Evolutionary conservation across 2,329 filamentous ascomycete species (phyloP), one percentile per base, ranked within the genome.

Genomic region (Sclerotinia spermophila): DNA sequence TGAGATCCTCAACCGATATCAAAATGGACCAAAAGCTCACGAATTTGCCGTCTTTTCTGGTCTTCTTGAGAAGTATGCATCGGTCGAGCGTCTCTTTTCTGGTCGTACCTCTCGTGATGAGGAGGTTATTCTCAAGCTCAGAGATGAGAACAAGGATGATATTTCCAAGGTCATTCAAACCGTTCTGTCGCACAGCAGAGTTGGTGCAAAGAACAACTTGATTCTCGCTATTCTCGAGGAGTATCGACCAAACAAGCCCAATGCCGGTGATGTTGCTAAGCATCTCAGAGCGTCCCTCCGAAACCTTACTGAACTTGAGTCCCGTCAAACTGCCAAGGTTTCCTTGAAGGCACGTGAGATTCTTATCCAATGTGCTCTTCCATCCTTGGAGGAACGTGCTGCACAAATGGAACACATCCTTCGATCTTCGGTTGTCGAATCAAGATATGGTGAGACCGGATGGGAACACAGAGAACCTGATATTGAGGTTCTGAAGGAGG

Each of bases 351-450:
- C 96, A 60, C 92, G 96, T 79, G 96, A 99, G 84, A 91, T 98
- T 67, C 90, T 99, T 78, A 99, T 99, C 74, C 96, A 98, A 82
- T 97, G 94, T 80, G 94, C 96, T 68, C 87, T 99, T 80, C 96
- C 96, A 27, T 99, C 96, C 4, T 86, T 99, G 30, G 96, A 98
- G 82, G 96, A 99, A 86, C 91, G 96, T 76, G 92, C 92, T 38
- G 88, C 91, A 10, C 96, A 99, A 84, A 97, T 99, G 95, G 96
- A 98, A 85, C 95, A 98, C 82, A 99, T 99, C 75, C 86, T 99
- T 69, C 92, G 94, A 72, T 97, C 95, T 38, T 95, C 96, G 0
- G 96, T 99, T 33, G 89, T 97, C 11, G 94, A 99, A 81, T 97
- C 94, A n/a, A 90, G 92, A 76, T 99, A 99, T 79, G 96, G 96